Conservation (phyloP, 352 stramenopile species). For the Phytophthora tentaculata region DNA sequence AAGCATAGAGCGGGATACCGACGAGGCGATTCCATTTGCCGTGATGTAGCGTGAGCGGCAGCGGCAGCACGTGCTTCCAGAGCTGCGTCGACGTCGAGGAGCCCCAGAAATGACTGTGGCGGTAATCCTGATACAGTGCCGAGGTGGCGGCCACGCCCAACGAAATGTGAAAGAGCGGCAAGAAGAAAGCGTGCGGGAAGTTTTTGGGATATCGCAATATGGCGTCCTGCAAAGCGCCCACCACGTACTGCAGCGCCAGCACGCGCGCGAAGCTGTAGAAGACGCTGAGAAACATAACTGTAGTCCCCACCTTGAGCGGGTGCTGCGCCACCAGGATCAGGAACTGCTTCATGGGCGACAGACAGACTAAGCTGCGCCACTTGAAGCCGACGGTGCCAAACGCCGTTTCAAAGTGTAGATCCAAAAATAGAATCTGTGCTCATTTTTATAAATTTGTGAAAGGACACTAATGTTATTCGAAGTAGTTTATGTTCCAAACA, state of each 20-base stretch:
- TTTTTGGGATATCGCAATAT: constrained; percentile 63
- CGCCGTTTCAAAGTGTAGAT: constrained; percentile 22
- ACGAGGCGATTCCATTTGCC: constrained; percentile 60
- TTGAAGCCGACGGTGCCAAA: constrained; percentile 4
- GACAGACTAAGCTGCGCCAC: neutral
- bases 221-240: constrained; percentile 55
- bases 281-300: constrained; percentile 56
- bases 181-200: constrained; percentile 59
- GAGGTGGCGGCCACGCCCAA: constrained; percentile 42
- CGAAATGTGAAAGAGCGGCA: constrained; percentile 62
- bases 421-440: constrained; percentile 10
- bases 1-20: constrained; percentile 72
- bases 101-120: constrained; percentile 38
- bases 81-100: constrained; percentile 25
- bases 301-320: constrained; percentile 53
- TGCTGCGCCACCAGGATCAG: constrained; percentile 73
- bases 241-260: constrained; percentile 58
- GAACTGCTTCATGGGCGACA: constrained; percentile 39
- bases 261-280: constrained; percentile 79
- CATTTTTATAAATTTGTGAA: neutral
- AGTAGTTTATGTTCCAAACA: constrained; percentile 10
- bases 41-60: constrained; percentile 61
- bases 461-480: too few relatives aligned
- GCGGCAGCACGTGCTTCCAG: constrained; percentile 69
- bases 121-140: constrained; percentile 54